phyloP scores from a whole-genome alignment of 306 rosid species.

The Malus sylvestris region DNA sequence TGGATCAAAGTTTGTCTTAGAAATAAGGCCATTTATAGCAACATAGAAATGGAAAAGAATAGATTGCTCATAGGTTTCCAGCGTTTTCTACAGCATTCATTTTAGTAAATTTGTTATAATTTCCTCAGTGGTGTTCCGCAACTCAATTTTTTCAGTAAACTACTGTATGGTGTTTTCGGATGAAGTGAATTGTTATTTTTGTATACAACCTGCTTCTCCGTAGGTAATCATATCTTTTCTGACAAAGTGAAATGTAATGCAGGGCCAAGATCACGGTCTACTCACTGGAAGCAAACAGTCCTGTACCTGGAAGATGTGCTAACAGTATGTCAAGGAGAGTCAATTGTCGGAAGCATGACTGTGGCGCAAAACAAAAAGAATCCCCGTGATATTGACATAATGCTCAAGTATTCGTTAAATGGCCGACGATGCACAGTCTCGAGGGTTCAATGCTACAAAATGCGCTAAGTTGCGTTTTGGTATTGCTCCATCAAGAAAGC shows the following conservation, averaged over 20 bases:
- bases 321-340: conserved; percentile 84
- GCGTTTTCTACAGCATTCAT: background rate
- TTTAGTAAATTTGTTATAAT: background rate
- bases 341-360: conserved; percentile 63
- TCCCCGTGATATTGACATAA: conserved; percentile 83
- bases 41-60: background rate
- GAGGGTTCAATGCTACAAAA: conserved; percentile 70
- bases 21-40: background rate
- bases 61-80: background rate
- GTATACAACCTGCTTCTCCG: background rate
- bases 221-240: background rate
- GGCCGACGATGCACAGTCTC: conserved; percentile 58
- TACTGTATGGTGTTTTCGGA: background rate
- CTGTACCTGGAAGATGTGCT: conserved; percentile 85
- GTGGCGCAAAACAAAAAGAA: conserved; percentile 81
- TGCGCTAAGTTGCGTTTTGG: conserved; percentile 43
- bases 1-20: background rate
- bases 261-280: conserved; percentile 84
- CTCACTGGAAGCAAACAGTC: conserved; percentile 98
- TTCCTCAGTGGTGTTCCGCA: background rate
- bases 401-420: conserved; percentile 68
- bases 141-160: background rate
- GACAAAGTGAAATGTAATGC: conserved; percentile 17
- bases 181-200: background rate
- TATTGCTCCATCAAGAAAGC: background rate